These are phyloP conservation scores for Datura wrightii DNA, from an alignment of 257 asterid species.

Conservation along the genomic window DNA sequence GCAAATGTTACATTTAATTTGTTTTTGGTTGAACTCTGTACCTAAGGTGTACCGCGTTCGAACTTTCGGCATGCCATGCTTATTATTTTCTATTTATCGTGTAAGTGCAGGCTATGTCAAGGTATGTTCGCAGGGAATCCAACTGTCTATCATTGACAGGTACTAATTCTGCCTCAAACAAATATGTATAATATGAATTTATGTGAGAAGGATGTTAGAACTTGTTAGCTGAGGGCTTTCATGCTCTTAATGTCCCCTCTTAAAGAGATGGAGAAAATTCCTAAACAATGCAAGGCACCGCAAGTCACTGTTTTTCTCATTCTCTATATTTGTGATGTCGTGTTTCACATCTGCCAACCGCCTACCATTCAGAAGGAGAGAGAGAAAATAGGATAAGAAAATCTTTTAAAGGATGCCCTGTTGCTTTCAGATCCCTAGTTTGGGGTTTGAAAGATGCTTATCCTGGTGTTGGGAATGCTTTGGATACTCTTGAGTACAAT, in stretches of 20 bases:
- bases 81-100: not conserved
- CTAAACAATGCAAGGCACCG: constrained; percentile 9
- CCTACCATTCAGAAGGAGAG: not conserved
- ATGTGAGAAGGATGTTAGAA: not conserved
- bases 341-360: not conserved
- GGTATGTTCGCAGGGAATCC: constrained; percentile 81
- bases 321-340: not conserved
- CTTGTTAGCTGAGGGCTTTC: not conserved
- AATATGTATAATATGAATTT: constrained; percentile 6
- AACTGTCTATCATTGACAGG: constrained; percentile 81
- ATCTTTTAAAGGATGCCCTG: not conserved
- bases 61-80: not conserved
- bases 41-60: not conserved
- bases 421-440: not conserved
- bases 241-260: not conserved
- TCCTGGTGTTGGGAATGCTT: not conserved
- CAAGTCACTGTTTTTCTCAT: not conserved
- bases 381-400: not conserved
- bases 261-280: not conserved
- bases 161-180: constrained; percentile 37
- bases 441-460: constrained; percentile 9
- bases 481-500: not conserved
- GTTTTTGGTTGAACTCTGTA: constrained; percentile 2
- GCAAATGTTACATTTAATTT: not conserved
- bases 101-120: constrained; percentile 69